A percentile compares a stretch with the other conserved stretches of the same genome.
Evolutionary conservation across 805 yeast species (phyloP).

Genomic region (Wickerhamomyces silvicola): DNA sequence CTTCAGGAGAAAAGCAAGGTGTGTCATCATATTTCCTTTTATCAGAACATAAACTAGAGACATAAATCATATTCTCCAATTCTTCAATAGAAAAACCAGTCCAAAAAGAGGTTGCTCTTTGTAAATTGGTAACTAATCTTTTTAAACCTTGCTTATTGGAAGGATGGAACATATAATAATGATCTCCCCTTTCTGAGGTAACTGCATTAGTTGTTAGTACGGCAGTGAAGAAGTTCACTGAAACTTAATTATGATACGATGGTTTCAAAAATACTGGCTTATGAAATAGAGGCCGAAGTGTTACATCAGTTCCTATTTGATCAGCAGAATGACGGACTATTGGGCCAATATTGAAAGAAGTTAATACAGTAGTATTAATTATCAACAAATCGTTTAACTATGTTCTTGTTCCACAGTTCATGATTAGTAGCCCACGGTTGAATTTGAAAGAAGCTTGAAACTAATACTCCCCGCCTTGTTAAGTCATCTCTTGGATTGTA

Average conservation of each 20-base stretch:
- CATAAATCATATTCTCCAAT: conserved; percentile 42
- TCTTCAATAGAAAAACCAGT: conserved; percentile 61
- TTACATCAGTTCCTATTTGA: conserved; percentile 50
- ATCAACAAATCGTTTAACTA: conserved; percentile 43
- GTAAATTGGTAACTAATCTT: conserved; percentile 53
- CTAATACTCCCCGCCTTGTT: conserved; percentile 42
- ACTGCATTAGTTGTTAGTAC: conserved; percentile 70
- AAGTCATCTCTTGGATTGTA: conserved; percentile 52
- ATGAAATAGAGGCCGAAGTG: conserved; percentile 53
- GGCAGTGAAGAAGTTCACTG: conserved; percentile 58
- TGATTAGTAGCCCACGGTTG: conserved; percentile 50
- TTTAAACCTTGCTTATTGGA: conserved; percentile 47
- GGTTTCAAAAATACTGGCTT: conserved; percentile 54
- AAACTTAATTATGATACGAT: conserved; percentile 52
- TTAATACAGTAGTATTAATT: conserved; percentile 34
- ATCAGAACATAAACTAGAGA: conserved; percentile 40
- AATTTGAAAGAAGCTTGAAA: conserved; percentile 47
- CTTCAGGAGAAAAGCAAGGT: conserved; percentile 29
- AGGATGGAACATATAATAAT: conserved; percentile 68
- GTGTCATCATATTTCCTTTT: conserved; percentile 26
- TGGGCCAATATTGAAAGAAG: conserved; percentile 37
- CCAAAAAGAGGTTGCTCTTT: conserved; percentile 68
- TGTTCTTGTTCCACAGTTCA: conserved; percentile 39
- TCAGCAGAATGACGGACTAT: conserved; percentile 50
- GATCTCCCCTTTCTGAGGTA: conserved; percentile 59